Evolutionary conservation across 495 filamentous ascomycete species (phyloP), one percentile per base, ranked within the genome.

Genomic region (Elaphomyces granulatus): DNA sequence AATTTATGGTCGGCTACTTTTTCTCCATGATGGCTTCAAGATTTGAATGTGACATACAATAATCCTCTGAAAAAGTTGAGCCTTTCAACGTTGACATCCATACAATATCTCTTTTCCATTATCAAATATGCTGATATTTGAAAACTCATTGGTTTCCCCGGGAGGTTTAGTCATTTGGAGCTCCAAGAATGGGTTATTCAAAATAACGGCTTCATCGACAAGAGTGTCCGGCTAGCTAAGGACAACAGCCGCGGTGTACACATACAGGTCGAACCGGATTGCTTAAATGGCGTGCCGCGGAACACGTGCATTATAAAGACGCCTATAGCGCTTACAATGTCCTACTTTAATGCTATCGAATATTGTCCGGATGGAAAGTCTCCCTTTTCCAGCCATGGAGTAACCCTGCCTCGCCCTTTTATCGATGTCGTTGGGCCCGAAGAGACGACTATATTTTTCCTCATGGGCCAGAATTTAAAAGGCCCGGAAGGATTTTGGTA

Each of bases 401-500:
- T 65, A 6, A 45, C 49, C 10, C 43, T 67, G 21, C 60, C 64
- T 8, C 47, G 40, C 3, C 28, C 42, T 17, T 63, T 66, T 37
- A 51, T 68, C 26, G 54, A 64, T 12, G 41, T 47, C 15, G 50
- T 62, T 12, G 61, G 59, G 0, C 42, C 44, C 1, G 61, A 64
- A 33, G 62, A 68, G 40, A 55, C 56, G 3, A 48, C 50, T 15
- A 53, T 58, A 0, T 72, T 80, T 45, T 75, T 78, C 46, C 58
- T 83, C 0, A 66, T 75, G 39, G 61, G 71, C 16, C 72, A 83
- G 47, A 64, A 63, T 46, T 45, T 75, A 26, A 52, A 66, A 4
- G 61, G 57, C 1, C 26, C 53, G 12, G 40, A 59, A n/a, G 67
- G 72, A 1, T 73, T 71, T 42, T 83, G 78, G 78, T 62, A 55